Conservation (phyloP, 371 early-diverging fungal genomes). For the Fennellomyces sp. region DNA sequence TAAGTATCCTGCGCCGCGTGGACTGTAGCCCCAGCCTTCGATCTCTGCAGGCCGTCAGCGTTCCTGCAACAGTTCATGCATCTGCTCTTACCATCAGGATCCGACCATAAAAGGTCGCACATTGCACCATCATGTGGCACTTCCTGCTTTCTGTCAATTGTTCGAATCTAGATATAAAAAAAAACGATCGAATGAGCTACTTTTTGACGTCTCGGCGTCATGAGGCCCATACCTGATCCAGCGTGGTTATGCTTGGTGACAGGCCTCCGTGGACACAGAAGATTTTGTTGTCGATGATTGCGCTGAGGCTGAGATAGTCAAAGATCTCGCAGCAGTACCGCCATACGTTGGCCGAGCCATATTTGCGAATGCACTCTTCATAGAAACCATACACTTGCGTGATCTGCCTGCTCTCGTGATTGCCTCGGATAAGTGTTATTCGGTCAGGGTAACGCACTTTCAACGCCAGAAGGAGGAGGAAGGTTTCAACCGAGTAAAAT, state of each 20-base stretch:
- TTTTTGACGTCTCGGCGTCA: too few relatives aligned
- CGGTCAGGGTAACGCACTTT: slow-evolving; percentile 96
- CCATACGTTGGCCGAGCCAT: slow-evolving; percentile 97
- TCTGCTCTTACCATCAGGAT: slow-evolving; percentile 92
- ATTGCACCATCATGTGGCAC: slow-evolving; percentile 99
- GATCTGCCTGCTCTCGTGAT: slow-evolving; percentile 98
- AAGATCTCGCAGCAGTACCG: slow-evolving; percentile 98
- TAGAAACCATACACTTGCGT: slow-evolving; percentile 99
- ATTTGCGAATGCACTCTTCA: slow-evolving; percentile 98
- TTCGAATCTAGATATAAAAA: slow-evolving; percentile 67
- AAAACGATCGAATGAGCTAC: not conserved
- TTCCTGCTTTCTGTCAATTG: slow-evolving; percentile 98
- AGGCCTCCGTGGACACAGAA: slow-evolving; percentile 99
- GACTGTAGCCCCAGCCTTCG: slow-evolving; percentile 94
- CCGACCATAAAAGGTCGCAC: slow-evolving; percentile 99
- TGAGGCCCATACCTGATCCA: slow-evolving; percentile 81
- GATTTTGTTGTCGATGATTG: slow-evolving; percentile 92
- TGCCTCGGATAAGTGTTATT: slow-evolving; percentile 98
- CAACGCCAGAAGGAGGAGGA: slow-evolving; percentile 95
- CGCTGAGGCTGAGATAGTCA: slow-evolving; percentile 94
- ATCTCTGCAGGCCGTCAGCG: slow-evolving; percentile 1
- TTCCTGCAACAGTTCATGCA: too few relatives aligned
- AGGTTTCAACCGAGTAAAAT: slow-evolving; percentile 98
- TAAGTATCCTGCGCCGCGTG: slow-evolving; percentile 98
- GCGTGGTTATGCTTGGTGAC: slow-evolving; percentile 88